phyloP scores from a whole-genome alignment of 179 eudicot species.

The Silene coronaria region DNA sequence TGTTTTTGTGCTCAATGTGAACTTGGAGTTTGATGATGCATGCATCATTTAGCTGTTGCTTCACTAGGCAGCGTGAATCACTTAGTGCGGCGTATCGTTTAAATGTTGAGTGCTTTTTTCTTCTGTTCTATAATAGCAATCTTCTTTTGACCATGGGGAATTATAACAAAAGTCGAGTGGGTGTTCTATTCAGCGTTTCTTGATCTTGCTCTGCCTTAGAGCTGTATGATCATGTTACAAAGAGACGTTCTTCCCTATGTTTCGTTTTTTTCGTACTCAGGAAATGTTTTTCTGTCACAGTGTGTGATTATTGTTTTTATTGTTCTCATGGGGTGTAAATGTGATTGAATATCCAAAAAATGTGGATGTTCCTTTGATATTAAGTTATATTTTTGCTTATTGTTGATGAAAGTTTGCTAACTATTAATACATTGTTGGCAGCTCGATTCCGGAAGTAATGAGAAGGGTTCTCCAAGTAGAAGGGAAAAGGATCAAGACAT shows the following conservation, averaged over 20 bases:
- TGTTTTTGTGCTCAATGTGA: background rate
- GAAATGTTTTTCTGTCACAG: background rate
- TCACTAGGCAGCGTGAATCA: background rate
- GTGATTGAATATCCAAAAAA: background rate
- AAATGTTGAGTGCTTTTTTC: no score
- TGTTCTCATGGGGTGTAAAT: background rate
- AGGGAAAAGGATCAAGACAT: background rate
- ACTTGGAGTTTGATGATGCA: background rate
- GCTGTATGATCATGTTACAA: background rate
- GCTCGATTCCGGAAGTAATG: slow-evolving; percentile 31
- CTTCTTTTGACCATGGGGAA: no score
- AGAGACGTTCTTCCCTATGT: background rate
- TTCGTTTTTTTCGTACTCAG: background rate
- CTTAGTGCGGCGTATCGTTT: no score
- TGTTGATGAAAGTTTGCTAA: background rate
- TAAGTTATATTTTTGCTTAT: background rate
- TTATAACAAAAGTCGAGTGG: no score
- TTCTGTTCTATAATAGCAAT: no score
- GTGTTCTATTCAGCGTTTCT: no score
- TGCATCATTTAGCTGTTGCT: background rate
- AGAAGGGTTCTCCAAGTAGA: slow-evolving; percentile 29
- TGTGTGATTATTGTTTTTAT: background rate
- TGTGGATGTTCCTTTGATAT: background rate
- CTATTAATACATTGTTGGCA: slow-evolving; percentile 10
- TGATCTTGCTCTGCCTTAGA: background rate